These are phyloP conservation scores for Sclerotinia trifoliorum DNA, from an alignment of 2,329 filamentous ascomycete species.

Conservation along the genomic window DNA sequence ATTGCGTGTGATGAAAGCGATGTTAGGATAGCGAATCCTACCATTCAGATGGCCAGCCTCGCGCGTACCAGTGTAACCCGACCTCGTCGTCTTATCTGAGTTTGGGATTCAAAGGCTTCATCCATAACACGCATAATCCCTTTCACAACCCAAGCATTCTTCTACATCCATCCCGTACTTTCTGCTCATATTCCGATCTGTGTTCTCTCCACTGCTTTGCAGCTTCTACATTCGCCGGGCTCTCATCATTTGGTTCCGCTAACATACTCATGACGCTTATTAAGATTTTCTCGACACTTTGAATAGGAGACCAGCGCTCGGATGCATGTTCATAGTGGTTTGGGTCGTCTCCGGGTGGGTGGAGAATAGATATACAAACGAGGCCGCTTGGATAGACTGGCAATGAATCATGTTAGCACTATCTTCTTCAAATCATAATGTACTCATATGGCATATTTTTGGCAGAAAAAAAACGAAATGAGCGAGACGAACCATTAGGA, in stretches of 20 bases:
- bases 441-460: not conserved
- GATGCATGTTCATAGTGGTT: slow-evolving; percentile 97
- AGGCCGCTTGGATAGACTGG: slow-evolving; percentile 86
- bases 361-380: slow-evolving; percentile 97
- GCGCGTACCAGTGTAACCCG: not conserved
- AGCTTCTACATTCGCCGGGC: slow-evolving; percentile 91
- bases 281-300: slow-evolving; percentile 96
- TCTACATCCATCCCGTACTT: slow-evolving; percentile 79
- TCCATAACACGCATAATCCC: not conserved
- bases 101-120: not conserved
- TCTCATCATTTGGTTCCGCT: slow-evolving; percentile 95
- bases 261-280: slow-evolving; percentile 98
- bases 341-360: slow-evolving; percentile 93
- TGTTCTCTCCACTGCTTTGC: slow-evolving; percentile 94
- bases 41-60: not conserved
- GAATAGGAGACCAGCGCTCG: slow-evolving; percentile 94
- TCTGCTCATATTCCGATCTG: slow-evolving; percentile 78
- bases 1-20: not conserved
- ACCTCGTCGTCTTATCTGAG: not conserved
- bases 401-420: not conserved
- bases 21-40: not conserved
- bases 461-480: slow-evolving; percentile 1
- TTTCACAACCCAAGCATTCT: slow-evolving; percentile 69
- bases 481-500: slow-evolving; percentile 71
- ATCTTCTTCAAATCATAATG: not conserved